Evolutionary conservation across 495 filamentous ascomycete species (phyloP).

Genomic region (Talaromyces proteolyticus): DNA sequence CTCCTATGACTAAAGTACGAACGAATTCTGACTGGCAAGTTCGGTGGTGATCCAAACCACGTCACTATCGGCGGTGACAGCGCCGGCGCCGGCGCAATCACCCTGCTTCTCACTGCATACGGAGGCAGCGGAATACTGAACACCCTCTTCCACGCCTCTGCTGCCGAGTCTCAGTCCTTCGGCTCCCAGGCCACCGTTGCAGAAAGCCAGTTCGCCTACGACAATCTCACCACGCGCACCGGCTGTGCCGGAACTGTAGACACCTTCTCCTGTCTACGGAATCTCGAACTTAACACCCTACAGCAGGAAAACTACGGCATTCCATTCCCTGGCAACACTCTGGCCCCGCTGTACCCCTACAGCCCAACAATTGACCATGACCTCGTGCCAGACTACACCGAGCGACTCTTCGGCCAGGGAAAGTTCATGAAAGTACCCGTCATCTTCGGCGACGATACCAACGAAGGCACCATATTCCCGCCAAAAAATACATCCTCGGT

Average conservation of each 20-base stretch:
- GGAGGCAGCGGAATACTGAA: constrained; percentile 41
- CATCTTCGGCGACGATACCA: constrained; percentile 65
- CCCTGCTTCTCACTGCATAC: constrained; percentile 62
- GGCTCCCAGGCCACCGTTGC: constrained; percentile 50
- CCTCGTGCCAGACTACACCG: constrained; percentile 55
- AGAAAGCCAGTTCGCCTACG: constrained; percentile 60
- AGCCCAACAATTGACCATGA: constrained; percentile 53
- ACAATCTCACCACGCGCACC: constrained; percentile 51
- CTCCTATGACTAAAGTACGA: background rate
- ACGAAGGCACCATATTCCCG: constrained; percentile 64
- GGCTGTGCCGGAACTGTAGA: constrained; percentile 40
- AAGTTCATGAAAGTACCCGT: constrained; percentile 62
- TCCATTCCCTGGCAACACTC: constrained; percentile 45
- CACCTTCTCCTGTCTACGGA: constrained; percentile 55
- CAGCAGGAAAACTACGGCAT: constrained; percentile 47
- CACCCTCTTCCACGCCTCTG: constrained; percentile 55
- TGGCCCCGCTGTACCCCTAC: constrained; percentile 52
- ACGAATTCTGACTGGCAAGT: constrained; percentile 35
- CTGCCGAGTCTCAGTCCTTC: constrained; percentile 62
- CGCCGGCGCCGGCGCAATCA: constrained; percentile 63
- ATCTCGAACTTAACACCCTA: constrained; percentile 38
- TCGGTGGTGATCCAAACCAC: constrained; percentile 67
- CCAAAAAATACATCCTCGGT: constrained; percentile 41
- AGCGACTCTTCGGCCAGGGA: constrained; percentile 48
- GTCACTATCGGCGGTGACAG: constrained; percentile 69